Evolutionary conservation across 495 filamentous ascomycete species (phyloP), one percentile per base, ranked within the genome.

Genomic region (Apiosordaria backusii): DNA sequence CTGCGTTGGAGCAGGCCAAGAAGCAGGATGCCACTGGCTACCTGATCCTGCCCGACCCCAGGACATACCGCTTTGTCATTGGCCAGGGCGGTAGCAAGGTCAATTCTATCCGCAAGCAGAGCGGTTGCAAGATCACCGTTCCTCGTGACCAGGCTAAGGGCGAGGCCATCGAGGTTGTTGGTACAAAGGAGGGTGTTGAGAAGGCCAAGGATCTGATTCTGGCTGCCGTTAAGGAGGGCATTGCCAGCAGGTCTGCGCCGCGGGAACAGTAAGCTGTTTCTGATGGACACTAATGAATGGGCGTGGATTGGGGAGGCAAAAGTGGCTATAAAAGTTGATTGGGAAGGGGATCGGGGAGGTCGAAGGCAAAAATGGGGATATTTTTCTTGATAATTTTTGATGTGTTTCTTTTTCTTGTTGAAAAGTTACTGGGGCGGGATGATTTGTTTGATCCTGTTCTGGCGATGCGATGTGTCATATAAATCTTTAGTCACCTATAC

Each of bases 111-210:
- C 88, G 96, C 64, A 92, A 90, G 78, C 87, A 93, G 80, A 97
- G 93, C 55, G 92, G 90, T 27, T 96, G 92, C 81, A 90, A 88
- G 75, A 94, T 99, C 76, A 92, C 90, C 50, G 92, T 98, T 57
- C 95, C 95, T 53, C 87, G 90, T 67, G 89, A 91, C 73, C 88
- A 94, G 70, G 84, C 84, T 50, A 86, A 84, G 71, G 85, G 82
- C 7, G 92, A 97, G 73, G 91, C 94, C 2, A 97, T 98, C 72
- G 91, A 96, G 79, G 88, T 98, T 71, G 79, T 87, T 62, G 95
- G 95, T 27, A 85, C 82, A 64, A 85, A 84, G 71, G 90, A 92
- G 60, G 91, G 91, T 22, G 84, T 96, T 16, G 93, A 97, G 78
- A 85, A 91, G 76, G 96, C 95, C 50, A 92, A 87, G 79, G 88